A percentile compares a stretch with the other conserved stretches of the same genome.
phyloP scores from a whole-genome alignment of 371 early-diverging fungal genomes.

The Coemansia sp. region DNA sequence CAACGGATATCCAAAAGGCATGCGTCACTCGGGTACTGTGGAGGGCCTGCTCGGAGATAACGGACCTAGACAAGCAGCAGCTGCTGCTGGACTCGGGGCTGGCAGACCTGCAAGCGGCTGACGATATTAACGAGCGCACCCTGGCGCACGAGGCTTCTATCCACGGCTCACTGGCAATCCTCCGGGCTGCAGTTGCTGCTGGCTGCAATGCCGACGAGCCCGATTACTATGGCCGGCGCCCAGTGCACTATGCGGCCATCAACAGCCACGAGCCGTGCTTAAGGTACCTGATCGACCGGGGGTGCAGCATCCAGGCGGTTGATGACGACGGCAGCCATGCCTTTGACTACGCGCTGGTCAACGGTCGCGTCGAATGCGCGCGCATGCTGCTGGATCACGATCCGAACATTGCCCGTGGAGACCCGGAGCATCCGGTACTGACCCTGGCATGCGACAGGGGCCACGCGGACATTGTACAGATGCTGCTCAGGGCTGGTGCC shows the following conservation, averaged over 20 bases:
- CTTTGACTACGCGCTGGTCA: slow-evolving; percentile 80
- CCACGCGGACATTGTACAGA: slow-evolving; percentile 75
- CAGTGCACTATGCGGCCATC: slow-evolving; percentile 92
- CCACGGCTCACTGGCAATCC: slow-evolving; percentile 40
- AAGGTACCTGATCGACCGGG: slow-evolving; percentile 60
- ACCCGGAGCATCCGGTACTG: slow-evolving; percentile 68
- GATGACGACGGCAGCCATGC: slow-evolving; percentile 92
- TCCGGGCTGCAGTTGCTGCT: slow-evolving; percentile 35
- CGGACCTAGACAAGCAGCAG: slow-evolving; percentile 57
- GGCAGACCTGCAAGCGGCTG: slow-evolving; percentile 60
- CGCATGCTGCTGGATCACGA: slow-evolving; percentile 64
- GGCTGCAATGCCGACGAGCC: slow-evolving; percentile 66
- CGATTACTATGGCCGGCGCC: slow-evolving; percentile 87
- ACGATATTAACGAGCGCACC: slow-evolving; percentile 89
- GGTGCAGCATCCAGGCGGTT: slow-evolving; percentile 61
- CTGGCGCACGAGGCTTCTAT: slow-evolving; percentile 89
- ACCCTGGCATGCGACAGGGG: slow-evolving; percentile 88
- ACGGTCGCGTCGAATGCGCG: slow-evolving; percentile 75
- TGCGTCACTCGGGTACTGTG: slow-evolving; percentile 71
- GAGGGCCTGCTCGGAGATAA: slow-evolving; percentile 76
- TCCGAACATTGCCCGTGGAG: slow-evolving; percentile 7
- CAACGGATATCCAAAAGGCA: slow-evolving; percentile 57
- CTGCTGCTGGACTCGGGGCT: slow-evolving; percentile 60
- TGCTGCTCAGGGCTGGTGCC: slow-evolving; percentile 70
- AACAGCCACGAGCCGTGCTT: slow-evolving; percentile 77